Base-by-base conservation (phyloP, 2,329 filamentous ascomycete genomes). In the Aspergillus versicolor region DNA sequence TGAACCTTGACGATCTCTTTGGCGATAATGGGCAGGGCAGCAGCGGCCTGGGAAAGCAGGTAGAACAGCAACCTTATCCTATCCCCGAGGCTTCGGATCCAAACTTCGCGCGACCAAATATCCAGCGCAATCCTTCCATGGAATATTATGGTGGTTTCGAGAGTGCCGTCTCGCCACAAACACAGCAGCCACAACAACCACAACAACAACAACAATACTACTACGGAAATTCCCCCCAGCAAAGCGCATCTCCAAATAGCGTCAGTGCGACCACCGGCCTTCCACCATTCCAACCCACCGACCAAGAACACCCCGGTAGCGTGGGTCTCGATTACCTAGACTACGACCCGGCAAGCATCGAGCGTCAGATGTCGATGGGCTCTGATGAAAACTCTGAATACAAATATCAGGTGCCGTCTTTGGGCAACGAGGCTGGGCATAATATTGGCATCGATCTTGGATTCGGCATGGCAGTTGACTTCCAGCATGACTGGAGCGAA, bases 271-370 rank as follows among this genome's bases (percentile, higher is more conserved):
- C 62, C 56, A 61, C 62, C 55, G 70, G 54, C 65, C 63, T 65
- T 13, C 59, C 69, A 52, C 60, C 61, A 43, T 59, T 64, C n/a
- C 60, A 61, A 38, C 21, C 61, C n/a, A 27, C 64, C 17, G 65
- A 68, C 7, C 54, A 59, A 11, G 68, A 71, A 12, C 58, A 60
- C 12, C 56, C 62, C 15, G 41, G 58, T 12, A 66, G 80, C 53
- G 75, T 79, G 15, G 78, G 82, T 49, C 76, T 84, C 13, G 81
- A 84, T 62, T 84, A 85, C 66, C 70, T 84, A 13, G 79, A 84
- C 59, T 77, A 79, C 45, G 79, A 81, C 57, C 72, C 79, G 4
- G 66, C 73, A 0, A 70, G 71, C 17, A 61, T 65, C 32, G 67
- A 71, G 13, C 58, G 58, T 27, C 67, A 64, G n/a, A 42, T 64